phyloP scores from a whole-genome alignment of 768 basidiomycete genomes.

The Podaxis mareebaensis region DNA sequence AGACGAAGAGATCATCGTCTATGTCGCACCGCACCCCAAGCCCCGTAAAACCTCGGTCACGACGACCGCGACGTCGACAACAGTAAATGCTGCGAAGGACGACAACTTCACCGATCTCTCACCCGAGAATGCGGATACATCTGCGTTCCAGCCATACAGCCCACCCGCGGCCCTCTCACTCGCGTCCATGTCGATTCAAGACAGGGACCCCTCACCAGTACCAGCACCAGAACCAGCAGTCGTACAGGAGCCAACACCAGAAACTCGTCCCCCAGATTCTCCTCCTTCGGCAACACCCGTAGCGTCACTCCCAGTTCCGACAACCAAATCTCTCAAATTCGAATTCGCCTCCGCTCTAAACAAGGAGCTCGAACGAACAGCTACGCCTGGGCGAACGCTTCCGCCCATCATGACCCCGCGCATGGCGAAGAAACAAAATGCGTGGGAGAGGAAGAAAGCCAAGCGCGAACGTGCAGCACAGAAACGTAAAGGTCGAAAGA shows the following conservation, averaged over 20 bases:
- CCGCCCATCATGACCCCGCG: conserved; percentile 29
- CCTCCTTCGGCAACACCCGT: not conserved
- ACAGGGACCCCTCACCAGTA: not conserved
- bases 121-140: conserved; percentile 18
- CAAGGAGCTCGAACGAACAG: not conserved
- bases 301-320: not conserved
- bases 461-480: conserved; percentile 3
- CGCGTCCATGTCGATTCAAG: conserved; percentile 14
- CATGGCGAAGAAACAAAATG: conserved; percentile 28
- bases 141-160: conserved; percentile 26
- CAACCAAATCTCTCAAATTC: conserved; percentile 3
- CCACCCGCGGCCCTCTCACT: conserved; percentile 19
- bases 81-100: not conserved
- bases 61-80: not conserved
- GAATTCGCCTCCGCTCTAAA: conserved; percentile 13
- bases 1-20: conserved; percentile 75
- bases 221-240: not conserved
- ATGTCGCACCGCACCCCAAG: conserved; percentile 69
- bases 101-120: not conserved
- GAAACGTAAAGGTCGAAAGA: not conserved
- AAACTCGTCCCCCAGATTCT: not conserved
- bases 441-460: conserved; percentile 24
- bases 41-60: conserved; percentile 27
- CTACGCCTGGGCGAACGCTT: not conserved
- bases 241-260: not conserved